Base-by-base conservation (phyloP, 2,329 filamentous ascomycete species). In the Ceratocystis papillata region DNA sequence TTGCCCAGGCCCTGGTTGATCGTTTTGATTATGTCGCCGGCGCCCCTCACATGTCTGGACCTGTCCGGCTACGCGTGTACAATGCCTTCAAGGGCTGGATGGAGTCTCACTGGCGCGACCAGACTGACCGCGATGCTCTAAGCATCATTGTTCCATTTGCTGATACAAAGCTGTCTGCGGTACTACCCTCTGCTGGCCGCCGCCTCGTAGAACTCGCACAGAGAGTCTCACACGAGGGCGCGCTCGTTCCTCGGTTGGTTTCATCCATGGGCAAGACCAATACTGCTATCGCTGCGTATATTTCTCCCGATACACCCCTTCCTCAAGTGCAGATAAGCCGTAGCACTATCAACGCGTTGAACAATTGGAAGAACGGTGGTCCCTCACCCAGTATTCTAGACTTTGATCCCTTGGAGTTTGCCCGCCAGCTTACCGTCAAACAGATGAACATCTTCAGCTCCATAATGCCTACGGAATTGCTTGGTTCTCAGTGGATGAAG, bases 31-130 rank as follows among this genome's bases (percentile, higher is more conserved):
- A 96, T 71, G 88, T 96, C 46, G 88, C 85, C 12, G 88, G 94
- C 68, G 88, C 87, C 61, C 83, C 86, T 25, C 82, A 86, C 67
- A 76, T 92, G 69, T 86, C 91, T 25, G 83, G 81, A 2, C 90
- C 93, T 0, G 93, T 97, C 25, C 86, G 92, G 63, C 79, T 99
- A 61, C 85, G 94, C 63, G 90, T 97, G 1, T 97, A 95, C 79
- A 97, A 99, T 73, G 87, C 91, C 66, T 90, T 99, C 80, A 99
- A 99, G 76, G 89, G 89, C 53, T 99, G 94, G 94, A 79, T 99
- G 22, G 94, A 97, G 77, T 94, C 89, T 5, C 91, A 99, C 75
- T 99, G 94, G 93, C 85, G 88, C 61, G 85, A 90, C 69, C 85
- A 90, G 67, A 85, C 86, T 10, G 94, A 99, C 73, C 83, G 84